A percentile compares a stretch with the other conserved stretches of the same genome.
phyloP scores from a whole-genome alignment of 768 basidiomycete genomes.

The Auriscalpium orientale region DNA sequence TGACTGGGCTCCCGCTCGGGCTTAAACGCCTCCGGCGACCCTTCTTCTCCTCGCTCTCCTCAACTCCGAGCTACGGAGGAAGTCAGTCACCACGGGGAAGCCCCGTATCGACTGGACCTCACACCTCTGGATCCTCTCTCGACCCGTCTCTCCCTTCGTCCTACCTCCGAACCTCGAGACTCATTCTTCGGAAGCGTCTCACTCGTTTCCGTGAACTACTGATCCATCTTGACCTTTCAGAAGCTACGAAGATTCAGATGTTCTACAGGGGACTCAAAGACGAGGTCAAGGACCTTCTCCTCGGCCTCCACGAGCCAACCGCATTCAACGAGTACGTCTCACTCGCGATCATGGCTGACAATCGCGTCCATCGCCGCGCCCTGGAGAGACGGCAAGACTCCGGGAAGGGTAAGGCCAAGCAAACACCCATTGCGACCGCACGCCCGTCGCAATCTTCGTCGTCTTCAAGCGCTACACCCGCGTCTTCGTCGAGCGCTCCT shows the following conservation, averaged over 20 bases:
- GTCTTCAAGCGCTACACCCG: background rate
- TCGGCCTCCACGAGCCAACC: constrained; percentile 1
- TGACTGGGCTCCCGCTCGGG: no score
- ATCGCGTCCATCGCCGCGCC: background rate
- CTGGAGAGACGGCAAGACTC: background rate
- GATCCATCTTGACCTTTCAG: constrained; percentile 22
- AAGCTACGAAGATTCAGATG: constrained; percentile 26
- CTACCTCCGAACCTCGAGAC: no score
- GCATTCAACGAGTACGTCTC: constrained; percentile 2
- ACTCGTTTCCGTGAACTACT: constrained; percentile 22
- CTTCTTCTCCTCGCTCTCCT: no score
- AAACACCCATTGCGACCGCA: background rate
- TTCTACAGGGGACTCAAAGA: constrained; percentile 26
- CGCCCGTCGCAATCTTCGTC: background rate
- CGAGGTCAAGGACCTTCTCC: constrained; percentile 16
- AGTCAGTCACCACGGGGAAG: no score
- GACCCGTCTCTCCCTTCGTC: no score
- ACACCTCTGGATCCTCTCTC: no score
- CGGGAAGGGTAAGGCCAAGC: background rate
- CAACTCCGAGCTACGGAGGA: no score
- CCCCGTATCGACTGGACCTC: no score
- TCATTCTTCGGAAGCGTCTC: no score
- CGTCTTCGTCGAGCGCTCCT: background rate
- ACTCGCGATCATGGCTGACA: constrained; percentile 5
- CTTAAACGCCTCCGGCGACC: no score